phyloP scores from a whole-genome alignment of 345 rosid species.

The Nephelium lappaceum region DNA sequence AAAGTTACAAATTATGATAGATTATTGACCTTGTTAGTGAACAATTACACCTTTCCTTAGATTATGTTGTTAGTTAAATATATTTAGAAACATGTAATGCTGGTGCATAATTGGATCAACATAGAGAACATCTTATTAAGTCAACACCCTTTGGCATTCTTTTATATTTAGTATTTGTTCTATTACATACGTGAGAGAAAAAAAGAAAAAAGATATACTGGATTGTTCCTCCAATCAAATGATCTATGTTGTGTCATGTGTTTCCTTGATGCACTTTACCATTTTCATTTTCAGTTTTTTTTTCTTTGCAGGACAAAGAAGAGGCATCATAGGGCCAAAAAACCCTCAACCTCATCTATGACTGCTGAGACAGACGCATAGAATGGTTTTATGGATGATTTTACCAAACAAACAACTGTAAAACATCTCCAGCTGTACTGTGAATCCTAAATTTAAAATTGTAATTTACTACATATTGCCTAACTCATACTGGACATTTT shows the following conservation, averaged over 20 bases:
- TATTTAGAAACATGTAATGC: background rate
- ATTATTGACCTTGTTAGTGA: too few relatives aligned
- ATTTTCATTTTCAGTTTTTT: background rate
- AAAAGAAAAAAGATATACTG: background rate
- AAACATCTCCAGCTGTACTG: too few relatives aligned
- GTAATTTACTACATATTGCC: too few relatives aligned
- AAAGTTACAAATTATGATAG: too few relatives aligned
- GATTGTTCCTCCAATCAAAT: background rate
- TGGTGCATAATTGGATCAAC: background rate
- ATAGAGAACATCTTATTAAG: background rate
- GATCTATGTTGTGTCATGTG: background rate
- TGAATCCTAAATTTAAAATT: too few relatives aligned
- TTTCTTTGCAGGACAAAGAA: constrained; percentile 7
- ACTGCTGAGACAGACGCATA: background rate
- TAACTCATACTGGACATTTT: background rate
- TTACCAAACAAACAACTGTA: too few relatives aligned
- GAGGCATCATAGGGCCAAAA: background rate
- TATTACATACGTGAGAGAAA: background rate
- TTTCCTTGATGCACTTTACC: background rate
- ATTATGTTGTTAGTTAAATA: background rate
- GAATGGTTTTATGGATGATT: background rate
- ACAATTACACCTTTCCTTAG: too few relatives aligned
- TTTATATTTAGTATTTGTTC: background rate
- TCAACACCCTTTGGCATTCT: background rate
- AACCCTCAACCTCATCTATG: background rate